Percentiles rank a stretch among this genome's conserved stretches.
phyloP scores from a whole-genome alignment of 805 yeast genomes.

The Metschnikowia henanensis region DNA sequence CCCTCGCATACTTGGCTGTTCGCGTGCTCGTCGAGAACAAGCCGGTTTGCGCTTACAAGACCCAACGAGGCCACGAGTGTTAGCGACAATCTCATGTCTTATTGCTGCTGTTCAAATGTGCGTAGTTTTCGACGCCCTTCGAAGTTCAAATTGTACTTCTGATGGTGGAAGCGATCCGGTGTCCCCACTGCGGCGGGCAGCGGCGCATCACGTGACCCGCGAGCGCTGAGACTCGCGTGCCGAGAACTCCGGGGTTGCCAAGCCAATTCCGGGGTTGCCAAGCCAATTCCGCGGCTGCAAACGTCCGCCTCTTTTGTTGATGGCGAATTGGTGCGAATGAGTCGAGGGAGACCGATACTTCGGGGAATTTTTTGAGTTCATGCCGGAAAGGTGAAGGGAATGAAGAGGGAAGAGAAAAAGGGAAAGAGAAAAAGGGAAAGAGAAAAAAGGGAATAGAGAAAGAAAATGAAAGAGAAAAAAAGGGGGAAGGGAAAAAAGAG shows the following conservation, averaged over 20 bases:
- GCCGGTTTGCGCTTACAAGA: constrained; percentile 41
- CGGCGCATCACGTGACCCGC: neutral
- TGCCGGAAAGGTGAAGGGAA: neutral
- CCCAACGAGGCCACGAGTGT: constrained; percentile 10
- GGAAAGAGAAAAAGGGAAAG: neutral
- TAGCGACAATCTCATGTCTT: constrained; percentile 5
- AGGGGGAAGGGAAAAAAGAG: neutral
- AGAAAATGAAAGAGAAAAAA: neutral
- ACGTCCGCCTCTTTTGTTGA: neutral
- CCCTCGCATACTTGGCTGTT: constrained; percentile 82
- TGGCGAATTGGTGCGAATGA: too few species aligned
- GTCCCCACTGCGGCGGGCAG: neutral
- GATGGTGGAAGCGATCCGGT: neutral
- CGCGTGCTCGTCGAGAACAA: constrained; percentile 43
- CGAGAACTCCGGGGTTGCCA: neutral
- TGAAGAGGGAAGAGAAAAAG: neutral
- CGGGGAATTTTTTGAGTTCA: too few species aligned
- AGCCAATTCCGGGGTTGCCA: too few species aligned
- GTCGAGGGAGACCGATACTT: too few species aligned
- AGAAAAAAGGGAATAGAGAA: neutral
- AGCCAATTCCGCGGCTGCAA: too few species aligned
- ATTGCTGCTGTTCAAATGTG: too few species aligned
- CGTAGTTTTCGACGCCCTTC: neutral
- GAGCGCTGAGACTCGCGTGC: neutral
- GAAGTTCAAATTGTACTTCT: neutral